Evolutionary conservation across 805 yeast genomes (phyloP).

Genomic region (Yamadazyma sp.): DNA sequence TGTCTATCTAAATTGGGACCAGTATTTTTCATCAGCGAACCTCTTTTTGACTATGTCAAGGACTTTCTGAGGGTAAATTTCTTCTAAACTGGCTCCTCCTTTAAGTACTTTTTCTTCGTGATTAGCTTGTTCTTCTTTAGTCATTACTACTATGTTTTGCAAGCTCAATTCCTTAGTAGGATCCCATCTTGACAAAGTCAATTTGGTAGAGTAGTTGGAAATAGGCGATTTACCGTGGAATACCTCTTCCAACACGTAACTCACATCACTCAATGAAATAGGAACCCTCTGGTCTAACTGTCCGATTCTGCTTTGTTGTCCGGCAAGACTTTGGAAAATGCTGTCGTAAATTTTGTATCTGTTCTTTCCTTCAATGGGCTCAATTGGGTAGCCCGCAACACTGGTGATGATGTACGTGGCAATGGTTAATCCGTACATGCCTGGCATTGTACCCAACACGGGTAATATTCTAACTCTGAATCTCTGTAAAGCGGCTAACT

Average conservation of each 20-base stretch:
- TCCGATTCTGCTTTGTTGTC: conserved; percentile 81
- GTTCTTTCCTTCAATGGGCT: conserved; percentile 88
- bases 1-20: conserved; percentile 48
- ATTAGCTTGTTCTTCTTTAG: conserved; percentile 76
- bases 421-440: conserved; percentile 87
- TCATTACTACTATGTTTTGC: conserved; percentile 84
- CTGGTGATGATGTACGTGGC: conserved; percentile 80
- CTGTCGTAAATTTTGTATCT: conserved; percentile 84
- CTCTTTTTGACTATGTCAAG: conserved; percentile 58
- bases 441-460: conserved; percentile 96
- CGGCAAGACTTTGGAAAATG: conserved; percentile 77
- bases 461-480: conserved; percentile 95
- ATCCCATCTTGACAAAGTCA: conserved; percentile 85
- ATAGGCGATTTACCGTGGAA: conserved; percentile 90
- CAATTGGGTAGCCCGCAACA: conserved; percentile 86
- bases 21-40: conserved; percentile 73
- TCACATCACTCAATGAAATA: conserved; percentile 67
- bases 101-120: conserved; percentile 77
- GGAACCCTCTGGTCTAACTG: conserved; percentile 74
- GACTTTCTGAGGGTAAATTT: conserved; percentile 63
- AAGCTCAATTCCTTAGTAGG: conserved; percentile 60
- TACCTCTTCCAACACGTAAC: conserved; percentile 85
- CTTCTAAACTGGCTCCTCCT: conserved; percentile 62
- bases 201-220: conserved; percentile 75
- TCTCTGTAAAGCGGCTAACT: conserved; percentile 80